Evolutionary conservation across 1,284 basidiomycete genomes (phyloP), one percentile per base, ranked within the genome.

Genomic region (Ganoderma boninense): DNA sequence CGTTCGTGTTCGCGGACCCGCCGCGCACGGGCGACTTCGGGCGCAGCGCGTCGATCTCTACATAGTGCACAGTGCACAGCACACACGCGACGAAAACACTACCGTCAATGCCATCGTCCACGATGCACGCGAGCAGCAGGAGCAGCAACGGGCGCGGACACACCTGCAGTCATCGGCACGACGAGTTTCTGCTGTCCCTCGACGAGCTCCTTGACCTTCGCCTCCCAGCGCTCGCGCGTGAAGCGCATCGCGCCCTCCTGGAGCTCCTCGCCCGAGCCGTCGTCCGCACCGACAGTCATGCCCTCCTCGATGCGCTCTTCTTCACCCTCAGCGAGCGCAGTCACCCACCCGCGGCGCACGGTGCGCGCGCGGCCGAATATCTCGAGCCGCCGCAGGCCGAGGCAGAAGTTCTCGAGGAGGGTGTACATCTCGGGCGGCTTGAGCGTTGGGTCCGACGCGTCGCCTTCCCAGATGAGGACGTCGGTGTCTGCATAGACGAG

Each of bases 341-440:
- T 96, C 10, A 99, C 92, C 97, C 97, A 99, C 1, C 98, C 97
- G 18, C 91, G 89, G 0, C 97, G 90, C 2, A 96, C 82, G 0
- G 90, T 91, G 0, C 89, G 86, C 2, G 90, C 87, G 16, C 87
- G 89, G 0, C 95, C 96, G 75, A 97, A 99, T 13, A 99, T 83
- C 80, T 99, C 96, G 29, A 99, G 88, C 0, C 97, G 90, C 10
- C 97, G 92, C 0, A 94, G 90, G 14, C 97, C 97, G 67, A 98
- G 92, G 79, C 97, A 99, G 80, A 99, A 99, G 82, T 98, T 98
- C 81, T 99, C 97, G 77, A 99, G 94, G 42, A 99, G 87, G 13
- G 92, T 92, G 83, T 98, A 97, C 84, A 97, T 94, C 79, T 99
- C 97, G 23, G 96, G 95, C 1, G 97, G 97, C 82, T 98, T 95